Conservation (phyloP, 1,139 yeast species). For the Sugiyamaella japonica region DNA sequence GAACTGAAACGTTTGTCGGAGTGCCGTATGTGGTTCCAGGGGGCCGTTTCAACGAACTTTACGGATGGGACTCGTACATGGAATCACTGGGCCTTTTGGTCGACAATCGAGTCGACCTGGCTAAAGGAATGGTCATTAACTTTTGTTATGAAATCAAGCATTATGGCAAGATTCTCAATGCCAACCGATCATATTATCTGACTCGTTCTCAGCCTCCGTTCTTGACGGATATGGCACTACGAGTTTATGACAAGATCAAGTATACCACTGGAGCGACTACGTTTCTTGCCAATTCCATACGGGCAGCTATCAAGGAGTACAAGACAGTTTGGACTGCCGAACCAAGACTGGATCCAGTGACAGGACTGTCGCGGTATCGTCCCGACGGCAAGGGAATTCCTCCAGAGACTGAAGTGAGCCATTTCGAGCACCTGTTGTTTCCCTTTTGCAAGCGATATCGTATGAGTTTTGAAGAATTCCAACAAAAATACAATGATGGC, state of each 20-base stretch:
- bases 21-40: slow-evolving; percentile 96
- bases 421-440: slow-evolving; percentile 69
- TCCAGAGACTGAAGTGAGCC: slow-evolving; percentile 93
- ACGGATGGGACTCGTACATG: slow-evolving; percentile 99
- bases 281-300: slow-evolving; percentile 61
- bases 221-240: slow-evolving; percentile 85
- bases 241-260: slow-evolving; percentile 61
- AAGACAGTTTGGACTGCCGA: slow-evolving; percentile 70
- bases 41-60: slow-evolving; percentile 92
- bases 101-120: slow-evolving; percentile 65
- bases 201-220: slow-evolving; percentile 98
- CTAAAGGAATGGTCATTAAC: slow-evolving; percentile 90
- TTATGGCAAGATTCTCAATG: slow-evolving; percentile 91
- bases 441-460: slow-evolving; percentile 69
- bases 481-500: slow-evolving; percentile 66
- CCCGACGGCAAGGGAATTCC: slow-evolving; percentile 92
- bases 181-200: slow-evolving; percentile 87
- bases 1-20: slow-evolving; percentile 54
- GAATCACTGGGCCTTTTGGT: slow-evolving; percentile 79
- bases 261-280: slow-evolving; percentile 44
- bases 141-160: slow-evolving; percentile 86
- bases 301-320: slow-evolving; percentile 88
- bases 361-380: slow-evolving; percentile 87
- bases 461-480: slow-evolving; percentile 66
- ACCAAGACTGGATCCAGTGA: slow-evolving; percentile 72